Percentiles rank a stretch among this genome's conserved stretches.
phyloP scores from a whole-genome alignment of 371 early-diverging fungal species.

The Nematocida parisii region DNA sequence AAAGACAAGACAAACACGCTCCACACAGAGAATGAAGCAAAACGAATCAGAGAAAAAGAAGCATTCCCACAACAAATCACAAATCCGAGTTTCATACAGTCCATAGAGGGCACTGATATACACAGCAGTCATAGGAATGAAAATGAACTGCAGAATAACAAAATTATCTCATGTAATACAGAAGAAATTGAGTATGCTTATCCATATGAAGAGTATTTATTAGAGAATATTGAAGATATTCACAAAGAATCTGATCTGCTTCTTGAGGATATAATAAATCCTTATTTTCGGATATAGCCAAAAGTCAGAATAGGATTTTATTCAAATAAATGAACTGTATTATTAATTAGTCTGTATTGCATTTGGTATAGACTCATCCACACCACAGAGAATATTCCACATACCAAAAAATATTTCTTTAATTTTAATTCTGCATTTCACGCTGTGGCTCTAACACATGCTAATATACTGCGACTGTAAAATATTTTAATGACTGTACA shows the following conservation, averaged over 20 bases:
- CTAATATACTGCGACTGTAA: too few species aligned
- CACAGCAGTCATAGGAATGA: too few species aligned
- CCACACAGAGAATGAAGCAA: neutral
- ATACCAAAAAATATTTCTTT: too few species aligned
- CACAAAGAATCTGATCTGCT: conserved; percentile 12
- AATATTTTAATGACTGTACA: too few species aligned
- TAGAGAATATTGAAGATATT: conserved; percentile 16
- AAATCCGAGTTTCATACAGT: too few species aligned
- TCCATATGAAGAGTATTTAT: conserved; percentile 20
- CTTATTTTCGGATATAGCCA: neutral
- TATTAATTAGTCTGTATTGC: neutral
- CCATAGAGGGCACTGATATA: too few species aligned
- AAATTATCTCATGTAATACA: neutral
- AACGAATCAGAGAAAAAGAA: too few species aligned
- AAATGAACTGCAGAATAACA: too few species aligned
- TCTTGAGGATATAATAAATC: conserved; percentile 1
- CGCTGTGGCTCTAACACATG: too few species aligned
- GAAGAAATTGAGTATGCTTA: conserved; percentile 17
- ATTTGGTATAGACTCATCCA: neutral
- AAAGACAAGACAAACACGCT: conserved; percentile 18
- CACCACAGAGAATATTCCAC: too few species aligned
- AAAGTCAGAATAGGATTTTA: neutral
- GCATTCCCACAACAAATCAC: too few species aligned
- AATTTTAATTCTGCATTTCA: too few species aligned
- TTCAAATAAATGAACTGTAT: neutral